Evolutionary conservation across 768 basidiomycete species (phyloP).

Genomic region (Termitomyces sp.): DNA sequence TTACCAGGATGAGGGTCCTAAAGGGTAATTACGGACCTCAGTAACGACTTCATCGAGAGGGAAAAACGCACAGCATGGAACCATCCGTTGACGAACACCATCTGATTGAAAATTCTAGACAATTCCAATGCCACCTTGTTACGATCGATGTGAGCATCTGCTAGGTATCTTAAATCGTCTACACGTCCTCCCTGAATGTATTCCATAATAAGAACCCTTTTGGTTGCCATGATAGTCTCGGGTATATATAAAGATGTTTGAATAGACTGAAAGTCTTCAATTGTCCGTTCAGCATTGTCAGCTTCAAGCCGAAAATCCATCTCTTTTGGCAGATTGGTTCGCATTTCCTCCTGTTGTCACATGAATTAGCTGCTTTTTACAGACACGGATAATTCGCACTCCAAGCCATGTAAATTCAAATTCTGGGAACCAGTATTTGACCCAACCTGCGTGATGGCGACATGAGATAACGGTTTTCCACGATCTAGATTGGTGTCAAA

Average conservation of each 20-base stretch:
- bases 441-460: conserved; percentile 48
- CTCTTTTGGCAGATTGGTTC: conserved; percentile 83
- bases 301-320: conserved; percentile 96
- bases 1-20: conserved; percentile 86
- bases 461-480: background rate
- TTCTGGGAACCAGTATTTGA: conserved; percentile 91
- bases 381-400: conserved; percentile 27
- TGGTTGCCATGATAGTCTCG: conserved; percentile 71
- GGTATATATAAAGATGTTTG: conserved; percentile 86
- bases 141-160: conserved; percentile 78
- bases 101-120: conserved; percentile 83
- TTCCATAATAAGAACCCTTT: conserved; percentile 91
- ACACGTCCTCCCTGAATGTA: conserved; percentile 86
- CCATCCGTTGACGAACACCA: conserved; percentile 96
- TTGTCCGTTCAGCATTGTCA: conserved; percentile 69
- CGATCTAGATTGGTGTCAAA: conserved; percentile 19
- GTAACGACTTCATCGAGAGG: background rate
- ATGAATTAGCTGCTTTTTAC: conserved; percentile 15
- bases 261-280: conserved; percentile 62
- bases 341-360: conserved; percentile 80
- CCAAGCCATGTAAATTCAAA: conserved; percentile 95
- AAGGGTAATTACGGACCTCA: background rate
- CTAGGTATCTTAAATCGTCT: conserved; percentile 83
- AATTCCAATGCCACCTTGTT: conserved; percentile 93
- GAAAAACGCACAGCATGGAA: conserved; percentile 63